A percentile compares a stretch with the other conserved stretches of the same genome.
Conservation (phyloP, 345 rosid genomes). For the Camelina laxa region DNA sequence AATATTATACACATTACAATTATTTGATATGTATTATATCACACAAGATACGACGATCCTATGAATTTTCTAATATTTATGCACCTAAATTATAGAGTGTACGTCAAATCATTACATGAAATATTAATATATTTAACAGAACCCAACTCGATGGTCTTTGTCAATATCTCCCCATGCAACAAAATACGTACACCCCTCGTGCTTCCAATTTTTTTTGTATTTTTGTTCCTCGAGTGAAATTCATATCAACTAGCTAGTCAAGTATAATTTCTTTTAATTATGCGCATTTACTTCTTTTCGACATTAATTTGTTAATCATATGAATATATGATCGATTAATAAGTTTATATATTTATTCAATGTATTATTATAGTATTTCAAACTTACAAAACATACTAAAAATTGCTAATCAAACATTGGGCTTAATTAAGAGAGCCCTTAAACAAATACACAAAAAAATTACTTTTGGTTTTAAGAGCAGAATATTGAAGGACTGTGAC, state of each 20-base stretch:
- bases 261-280: background rate
- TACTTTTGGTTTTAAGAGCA: background rate
- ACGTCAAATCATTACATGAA: constrained; percentile 11
- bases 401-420: background rate
- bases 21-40: constrained; percentile 18
- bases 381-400: background rate
- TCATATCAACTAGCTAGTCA: constrained; percentile 5
- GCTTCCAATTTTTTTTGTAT: constrained; percentile 31
- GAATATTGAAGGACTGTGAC: background rate
- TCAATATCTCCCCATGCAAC: constrained; percentile 46
- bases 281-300: background rate
- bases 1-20: constrained; percentile 14
- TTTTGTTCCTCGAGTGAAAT: constrained; percentile 23
- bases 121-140: constrained; percentile 1
- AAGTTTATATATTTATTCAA: background rate
- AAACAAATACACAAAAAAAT: background rate
- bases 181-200: constrained; percentile 48
- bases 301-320: too few relatives aligned
- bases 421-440: background rate
- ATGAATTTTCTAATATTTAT: constrained; percentile 4
- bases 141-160: constrained; percentile 41
- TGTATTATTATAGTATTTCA: background rate
- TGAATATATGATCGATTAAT: too few relatives aligned
- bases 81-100: constrained; percentile 5
- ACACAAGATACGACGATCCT: constrained; percentile 33